Base-by-base conservation (phyloP, 345 rosid species). In the Eucalyptus rudis region DNA sequence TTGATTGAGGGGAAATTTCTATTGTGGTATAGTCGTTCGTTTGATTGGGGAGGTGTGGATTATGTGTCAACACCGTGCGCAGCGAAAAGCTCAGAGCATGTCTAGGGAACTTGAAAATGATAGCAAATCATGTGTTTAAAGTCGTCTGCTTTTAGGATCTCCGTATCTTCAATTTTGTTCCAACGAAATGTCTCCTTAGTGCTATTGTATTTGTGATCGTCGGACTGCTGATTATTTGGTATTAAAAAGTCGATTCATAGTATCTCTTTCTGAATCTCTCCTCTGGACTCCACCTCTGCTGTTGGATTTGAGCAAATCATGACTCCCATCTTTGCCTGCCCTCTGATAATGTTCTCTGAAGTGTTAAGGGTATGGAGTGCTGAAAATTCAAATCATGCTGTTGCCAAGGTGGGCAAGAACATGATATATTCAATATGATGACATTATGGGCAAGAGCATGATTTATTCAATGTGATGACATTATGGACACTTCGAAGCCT, bases 1-100 rank as follows among this genome's bases (percentile, higher is more conserved):
- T 89, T 62, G 88, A 14, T 89, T 62, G 87, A 47, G 83, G 79
- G 87, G 79, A 86, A 88, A 89, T 87, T 90, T 91, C 88, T 86
- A 89, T 86, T 85, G 81, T 88, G 76, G 84, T 76, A 76, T 76
- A 40, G 84, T 76, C 24, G 27, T 76, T 40, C 47, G 84, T 66
- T 86, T 56, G 71, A 25, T 45, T 36, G 80, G 87, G 87, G 45
- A 33, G 66, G 87, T 29, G 29, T 31, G 29, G 45, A 43, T n/a
- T 62, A 62, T 88, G 80, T 87, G 22, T 84, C 49, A 25, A 25
- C 62, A 10, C 3, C 33, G 5, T 64, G 36, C 11, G 20, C 76
- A 13, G 36, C 40, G 68, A 62, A 64, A 64, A 64, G 76, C 40
- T n/a, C 40, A n/a, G 76, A 31, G 17, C 76, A 31, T 64, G 76